phyloP scores from a whole-genome alignment of 225 moss, liverwort and hornwort genomes.

The Lunularia cruciata region DNA sequence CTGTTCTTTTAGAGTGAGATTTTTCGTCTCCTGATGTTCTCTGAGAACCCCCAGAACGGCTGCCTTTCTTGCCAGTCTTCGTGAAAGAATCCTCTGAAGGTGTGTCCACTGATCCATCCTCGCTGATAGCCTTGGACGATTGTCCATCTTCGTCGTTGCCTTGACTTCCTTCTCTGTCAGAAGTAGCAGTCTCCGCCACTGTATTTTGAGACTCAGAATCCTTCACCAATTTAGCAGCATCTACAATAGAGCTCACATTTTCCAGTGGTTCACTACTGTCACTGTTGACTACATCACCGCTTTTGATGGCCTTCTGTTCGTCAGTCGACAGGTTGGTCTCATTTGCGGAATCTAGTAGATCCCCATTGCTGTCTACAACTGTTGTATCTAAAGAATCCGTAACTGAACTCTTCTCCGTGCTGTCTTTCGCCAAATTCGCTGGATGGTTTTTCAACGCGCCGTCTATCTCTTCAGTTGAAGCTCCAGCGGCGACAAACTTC shows the following conservation, averaged over 20 bases:
- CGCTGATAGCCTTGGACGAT: conserved; percentile 4
- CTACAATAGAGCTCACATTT: background rate
- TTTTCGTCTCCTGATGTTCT: conserved; percentile 4
- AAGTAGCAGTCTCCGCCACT: background rate
- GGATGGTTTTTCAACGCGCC: conserved; percentile 53
- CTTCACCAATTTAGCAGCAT: background rate
- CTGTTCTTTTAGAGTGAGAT: conserved; percentile 21
- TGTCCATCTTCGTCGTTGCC: background rate
- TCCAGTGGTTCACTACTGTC: background rate
- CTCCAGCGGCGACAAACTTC: conserved; percentile 54
- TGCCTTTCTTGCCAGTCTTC: conserved; percentile 6
- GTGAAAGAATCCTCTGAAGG: background rate
- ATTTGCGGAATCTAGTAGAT: background rate
- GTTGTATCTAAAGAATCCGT: background rate
- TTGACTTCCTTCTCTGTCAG: conserved; percentile 5
- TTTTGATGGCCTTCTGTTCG: background rate
- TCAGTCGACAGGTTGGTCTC: background rate
- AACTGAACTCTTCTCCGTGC: conserved; percentile 15
- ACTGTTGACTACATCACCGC: background rate
- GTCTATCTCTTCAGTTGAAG: conserved; percentile 51
- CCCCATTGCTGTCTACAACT: conserved; percentile 39
- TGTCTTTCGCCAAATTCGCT: conserved; percentile 34
- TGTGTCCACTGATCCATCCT: conserved; percentile 14
- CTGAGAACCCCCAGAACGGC: conserved; percentile 5
- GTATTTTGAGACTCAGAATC: background rate